These are phyloP conservation scores for Colletotrichum sp. DNA, from an alignment of 2,329 filamentous ascomycete genomes.

Conservation along the genomic window DNA sequence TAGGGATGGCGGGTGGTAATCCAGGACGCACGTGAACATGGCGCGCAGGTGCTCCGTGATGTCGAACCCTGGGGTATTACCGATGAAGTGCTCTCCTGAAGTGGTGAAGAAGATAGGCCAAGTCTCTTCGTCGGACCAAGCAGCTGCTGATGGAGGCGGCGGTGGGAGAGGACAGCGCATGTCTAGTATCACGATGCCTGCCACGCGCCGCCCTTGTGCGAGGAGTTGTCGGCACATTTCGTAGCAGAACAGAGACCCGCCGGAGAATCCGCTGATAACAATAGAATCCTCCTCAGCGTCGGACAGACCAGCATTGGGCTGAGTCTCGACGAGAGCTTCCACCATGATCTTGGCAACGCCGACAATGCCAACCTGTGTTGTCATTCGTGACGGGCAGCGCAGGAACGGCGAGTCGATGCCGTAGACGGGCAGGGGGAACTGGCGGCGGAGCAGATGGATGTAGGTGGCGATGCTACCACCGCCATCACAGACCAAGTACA, in stretches of 20 bases:
- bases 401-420: neutral
- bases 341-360: neutral
- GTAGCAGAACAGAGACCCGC: neutral
- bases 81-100: neutral
- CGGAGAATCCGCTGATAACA: neutral
- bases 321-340: neutral
- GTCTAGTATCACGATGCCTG: neutral
- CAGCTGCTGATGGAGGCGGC: neutral
- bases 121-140: neutral
- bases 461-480: neutral
- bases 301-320: neutral
- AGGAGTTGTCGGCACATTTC: neutral
- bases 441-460: neutral
- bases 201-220: neutral
- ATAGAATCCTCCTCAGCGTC: neutral
- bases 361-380: neutral
- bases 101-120: neutral
- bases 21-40: neutral
- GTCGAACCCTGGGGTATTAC: neutral
- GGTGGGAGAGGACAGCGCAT: neutral
- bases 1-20: neutral
- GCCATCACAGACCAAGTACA: neutral
- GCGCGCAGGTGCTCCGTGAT: neutral
- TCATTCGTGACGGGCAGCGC: neutral
- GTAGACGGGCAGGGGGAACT: neutral